Evolutionary conservation across 2,329 filamentous ascomycete species (phyloP).

Genomic region (Aspergillus viridinutans): DNA sequence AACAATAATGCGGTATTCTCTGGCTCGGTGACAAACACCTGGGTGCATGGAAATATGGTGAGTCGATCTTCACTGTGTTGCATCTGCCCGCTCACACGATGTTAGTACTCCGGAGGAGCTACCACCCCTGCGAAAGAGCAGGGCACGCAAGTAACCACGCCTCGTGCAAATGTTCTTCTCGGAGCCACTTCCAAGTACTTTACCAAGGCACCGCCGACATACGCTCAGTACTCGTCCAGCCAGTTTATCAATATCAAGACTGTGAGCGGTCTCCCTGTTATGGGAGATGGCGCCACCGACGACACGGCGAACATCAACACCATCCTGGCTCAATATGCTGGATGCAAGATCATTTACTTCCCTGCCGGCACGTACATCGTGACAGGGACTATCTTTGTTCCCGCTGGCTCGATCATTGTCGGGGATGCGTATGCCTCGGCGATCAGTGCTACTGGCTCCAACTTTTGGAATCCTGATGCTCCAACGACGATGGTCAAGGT

Average conservation of each 20-base stretch:
- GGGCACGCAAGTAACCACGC: constrained; percentile 25
- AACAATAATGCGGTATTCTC: constrained; percentile 19
- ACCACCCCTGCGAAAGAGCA: constrained; percentile 11
- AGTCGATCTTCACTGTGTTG: background rate
- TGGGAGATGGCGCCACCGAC: constrained; percentile 40
- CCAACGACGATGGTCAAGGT: constrained; percentile 50
- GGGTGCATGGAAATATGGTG: constrained; percentile 31
- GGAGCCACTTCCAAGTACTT: constrained; percentile 36
- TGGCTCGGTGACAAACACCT: constrained; percentile 20
- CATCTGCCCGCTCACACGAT: constrained; percentile 8
- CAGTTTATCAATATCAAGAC: constrained; percentile 47
- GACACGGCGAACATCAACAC: constrained; percentile 36
- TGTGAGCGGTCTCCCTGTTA: constrained; percentile 37
- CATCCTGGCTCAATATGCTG: constrained; percentile 29
- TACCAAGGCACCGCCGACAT: constrained; percentile 40
- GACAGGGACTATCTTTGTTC: constrained; percentile 45
- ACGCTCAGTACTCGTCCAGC: constrained; percentile 37
- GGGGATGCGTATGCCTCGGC: constrained; percentile 51
- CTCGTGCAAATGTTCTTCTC: constrained; percentile 26
- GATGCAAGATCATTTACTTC: constrained; percentile 52
- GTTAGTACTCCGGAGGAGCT: too few species aligned
- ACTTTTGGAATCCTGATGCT: constrained; percentile 40
- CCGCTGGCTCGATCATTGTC: constrained; percentile 47
- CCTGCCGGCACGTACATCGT: constrained; percentile 53
- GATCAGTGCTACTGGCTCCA: constrained; percentile 46